Base-by-base conservation (phyloP, 306 rosid species). In the Prunus campanulata region DNA sequence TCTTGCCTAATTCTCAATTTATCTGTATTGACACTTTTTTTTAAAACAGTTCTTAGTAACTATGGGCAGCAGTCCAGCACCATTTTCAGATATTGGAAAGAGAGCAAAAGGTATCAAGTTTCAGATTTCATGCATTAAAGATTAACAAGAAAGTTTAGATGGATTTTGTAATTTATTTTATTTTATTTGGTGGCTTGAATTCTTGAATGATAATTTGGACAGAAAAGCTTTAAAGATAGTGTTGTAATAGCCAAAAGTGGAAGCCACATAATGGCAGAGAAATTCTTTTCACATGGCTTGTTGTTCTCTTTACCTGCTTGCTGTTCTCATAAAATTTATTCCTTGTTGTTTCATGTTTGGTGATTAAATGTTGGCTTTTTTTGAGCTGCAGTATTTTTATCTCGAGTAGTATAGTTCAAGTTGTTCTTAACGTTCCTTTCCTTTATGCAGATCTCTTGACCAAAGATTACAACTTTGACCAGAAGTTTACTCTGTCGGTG, bases 21-120 rank as follows among this genome's bases (percentile, higher is more conserved):
- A 12, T 73, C 29, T 60, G 46, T 30, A 35, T 74, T 46, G 51
- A 76, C 68, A 63, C 68, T 12, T 71, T 47, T 64, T 25, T 11
- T 85, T 57, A 5, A 3, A 39, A 39, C 46, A 30, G 29, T 68
- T 66, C 79, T 80, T 81, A 72, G 64, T 74, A 88, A 81, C 25
- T 52, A 94, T 94, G 98, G 93, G 88, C 55, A 83, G 83, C 80
- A 75, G 93, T 84, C 97, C 97, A 18, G 95, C 97, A 2, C 89
- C 95, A n/a, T 94, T 88, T 87, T 88, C 91, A 14, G 97, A 91
- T 39, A 87, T 90, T 72, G 98, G 98, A 63, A 91, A 89, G 84
- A 90, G 85, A 69, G 97, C 94, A 66, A 94, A 78, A 89, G 97
- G 98, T 94, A 87, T 76, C 47, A 20, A 54, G n/a, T 39, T 11